Base-by-base conservation (phyloP, 768 basidiomycete genomes). In the Terana coerulea region DNA sequence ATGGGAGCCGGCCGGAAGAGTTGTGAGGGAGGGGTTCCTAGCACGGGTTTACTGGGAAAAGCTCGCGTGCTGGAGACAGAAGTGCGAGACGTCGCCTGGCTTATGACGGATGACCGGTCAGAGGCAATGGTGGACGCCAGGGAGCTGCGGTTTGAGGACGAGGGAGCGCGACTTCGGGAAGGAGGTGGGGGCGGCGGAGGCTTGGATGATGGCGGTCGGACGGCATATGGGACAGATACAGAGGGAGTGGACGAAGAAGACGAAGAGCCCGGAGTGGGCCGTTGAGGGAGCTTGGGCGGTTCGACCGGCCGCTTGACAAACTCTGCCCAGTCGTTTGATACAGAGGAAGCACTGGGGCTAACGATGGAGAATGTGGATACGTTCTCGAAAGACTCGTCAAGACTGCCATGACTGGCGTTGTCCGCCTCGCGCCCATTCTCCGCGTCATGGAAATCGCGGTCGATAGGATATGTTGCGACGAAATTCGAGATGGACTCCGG, bases 311-410 rank as follows among this genome's bases (percentile, higher is more conserved):
- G 50, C 34, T 45, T 42, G 15, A 47, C 45, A 46, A 52, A 59
- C 19, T 56, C 54, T 37, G 55, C 63, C 60, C 58, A 61, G 51
- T 61, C 57, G 26, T 51, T 54, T 12, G 61, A 55, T 25, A 77
- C 69, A 42, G 67, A 67, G 9, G 72, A 71, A 22, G 75, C 70
- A 12, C 74, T 73, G 12, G 84, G 83, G 56, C 81, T 86, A 29
- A 72, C 69, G 5, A 79, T 64, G 14, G 78, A 75, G 6, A 79
- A 71, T 3, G 74, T 68, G 8, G 83, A 81, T 17, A 89, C 75
- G 30, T 86, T 75, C 62, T 89, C 88, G 58, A 81, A 90, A 1
- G 86, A 88, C 54, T 85, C 86, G 43, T 76, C 74, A n/a, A 86
- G 74, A 58, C 83, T 85, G 35, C 70, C 68, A n/a, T n/a, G n/a